Evolutionary conservation across 805 yeast genomes (phyloP), one percentile per base, ranked within the genome.

Genomic region (Naumovozyma castellii): DNA sequence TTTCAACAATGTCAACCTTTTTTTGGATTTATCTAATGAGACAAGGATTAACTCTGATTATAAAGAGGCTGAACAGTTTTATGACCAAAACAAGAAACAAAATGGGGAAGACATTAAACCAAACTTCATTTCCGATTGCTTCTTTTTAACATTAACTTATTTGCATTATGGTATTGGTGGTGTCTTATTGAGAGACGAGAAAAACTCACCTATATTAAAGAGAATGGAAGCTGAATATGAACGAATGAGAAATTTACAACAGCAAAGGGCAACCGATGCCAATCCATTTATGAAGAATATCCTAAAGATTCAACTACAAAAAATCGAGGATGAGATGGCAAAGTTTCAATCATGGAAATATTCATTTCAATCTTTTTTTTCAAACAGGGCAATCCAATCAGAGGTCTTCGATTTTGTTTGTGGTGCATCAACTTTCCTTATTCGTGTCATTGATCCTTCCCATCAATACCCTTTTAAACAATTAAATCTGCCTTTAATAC

Each of bases 111-210:
- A 54, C n/a, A 45, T 44, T 28, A 56, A 59, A 44, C 57, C 71
- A 20, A 90, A 92, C 53, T 92, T 92, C 57, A 85, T 92, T n/a
- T 78, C 95, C 6, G 92, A 90, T 48, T 81, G 94, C 52, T 92
- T 87, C 60, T 92, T 72, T 53, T 58, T 92, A 41, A 76, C 88
- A 4, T 67, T 82, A 38, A 78, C 94, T 0, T 87, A 81, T 57
- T 61, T 85, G 36, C 88, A 90, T 49, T 92, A 83, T 62, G 98
- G 97, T 33, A 66, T 85, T 32, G 94, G 94, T 18, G 97, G 97
- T 37, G 63, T 82, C 0, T 62, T 73, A 42, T 69, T 76, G 34
- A 68, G 67, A 35, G 75, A 76, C 43, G 77, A 74, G 34, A 75
- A 80, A 43, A 53, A 79, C 25, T 65, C 72, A 13, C 73, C 73